Conservation (phyloP, 140 eudicot genomes). For the Erigeron philadelphicus region DNA sequence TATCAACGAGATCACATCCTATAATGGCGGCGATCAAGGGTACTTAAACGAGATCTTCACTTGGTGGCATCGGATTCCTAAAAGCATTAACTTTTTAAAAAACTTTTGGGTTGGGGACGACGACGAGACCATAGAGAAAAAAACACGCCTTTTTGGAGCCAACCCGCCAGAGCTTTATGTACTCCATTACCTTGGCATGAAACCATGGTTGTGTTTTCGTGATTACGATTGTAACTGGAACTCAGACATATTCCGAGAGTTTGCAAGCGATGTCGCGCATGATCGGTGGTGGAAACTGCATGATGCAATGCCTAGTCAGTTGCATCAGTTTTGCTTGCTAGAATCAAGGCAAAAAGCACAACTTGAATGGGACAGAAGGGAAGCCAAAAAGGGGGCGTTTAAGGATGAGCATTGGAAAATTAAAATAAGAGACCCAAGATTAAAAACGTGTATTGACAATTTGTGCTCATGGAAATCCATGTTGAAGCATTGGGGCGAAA, state of each 20-base stretch:
- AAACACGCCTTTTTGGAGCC: conserved; percentile 67
- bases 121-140: conserved; percentile 52
- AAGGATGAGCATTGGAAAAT: conserved; percentile 72
- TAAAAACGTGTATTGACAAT: conserved; percentile 62
- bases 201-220: conserved; percentile 87
- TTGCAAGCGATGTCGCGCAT: conserved; percentile 91
- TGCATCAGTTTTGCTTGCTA: conserved; percentile 63
- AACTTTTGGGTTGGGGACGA: conserved; percentile 84
- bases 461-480: conserved; percentile 76
- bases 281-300: conserved; percentile 89
- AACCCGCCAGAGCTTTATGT: conserved; percentile 79
- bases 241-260: conserved; percentile 63
- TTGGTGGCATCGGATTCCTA: conserved; percentile 96
- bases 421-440: conserved; percentile 41
- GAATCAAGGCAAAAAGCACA: conserved; percentile 80
- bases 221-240: conserved; percentile 96
- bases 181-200: conserved; percentile 79
- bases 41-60: conserved; percentile 85
- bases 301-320: conserved; percentile 66
- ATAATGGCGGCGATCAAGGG: conserved; percentile 97
- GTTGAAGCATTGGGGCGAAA: conserved; percentile 90
- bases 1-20: conserved; percentile 73
- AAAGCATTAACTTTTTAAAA: conserved; percentile 70
- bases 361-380: conserved; percentile 74
- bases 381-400: conserved; percentile 56